These are phyloP conservation scores for Oryza meridionalis DNA, from an alignment of 176 grass and related monocot genomes.

Conservation along the genomic window DNA sequence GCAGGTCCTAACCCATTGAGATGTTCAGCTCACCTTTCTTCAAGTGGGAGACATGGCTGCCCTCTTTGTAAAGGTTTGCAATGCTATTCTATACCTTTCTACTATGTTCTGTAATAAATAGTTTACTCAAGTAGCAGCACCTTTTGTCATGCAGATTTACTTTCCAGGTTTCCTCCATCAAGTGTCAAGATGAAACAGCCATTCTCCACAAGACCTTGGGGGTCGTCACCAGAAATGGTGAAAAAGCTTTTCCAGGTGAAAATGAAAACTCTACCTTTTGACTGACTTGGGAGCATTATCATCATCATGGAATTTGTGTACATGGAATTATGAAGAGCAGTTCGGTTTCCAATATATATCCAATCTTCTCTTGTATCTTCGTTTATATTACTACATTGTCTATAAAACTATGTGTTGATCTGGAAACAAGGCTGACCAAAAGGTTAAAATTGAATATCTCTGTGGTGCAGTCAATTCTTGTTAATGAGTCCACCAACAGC, in stretches of 20 bases:
- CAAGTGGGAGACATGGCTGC: conserved; percentile 82
- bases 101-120: conserved; percentile 19
- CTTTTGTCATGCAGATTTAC: conserved; percentile 70
- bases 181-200: conserved; percentile 91
- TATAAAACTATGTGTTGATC: conserved; percentile 3
- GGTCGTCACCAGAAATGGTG: conserved; percentile 84
- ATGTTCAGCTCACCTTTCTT: conserved; percentile 90
- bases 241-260: conserved; percentile 97
- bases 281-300: not conserved
- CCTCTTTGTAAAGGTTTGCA: conserved; percentile 95
- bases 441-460: conserved; percentile 15
- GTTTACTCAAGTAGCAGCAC: conserved; percentile 20
- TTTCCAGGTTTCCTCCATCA: conserved; percentile 94
- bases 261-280: conserved; percentile 25
- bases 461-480: not conserved
- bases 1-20: conserved; percentile 87
- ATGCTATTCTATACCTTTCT: not conserved
- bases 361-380: conserved; percentile 15
- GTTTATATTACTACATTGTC: not conserved
- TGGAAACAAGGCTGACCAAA: not conserved
- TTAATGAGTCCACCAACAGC: not conserved
- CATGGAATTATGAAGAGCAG: conserved; percentile 9
- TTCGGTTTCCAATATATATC: conserved; percentile 8
- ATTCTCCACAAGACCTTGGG: conserved; percentile 83
- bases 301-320: conserved; percentile 11